phyloP scores from a whole-genome alignment of 495 filamentous ascomycete genomes.

The Xylaria scruposa region DNA sequence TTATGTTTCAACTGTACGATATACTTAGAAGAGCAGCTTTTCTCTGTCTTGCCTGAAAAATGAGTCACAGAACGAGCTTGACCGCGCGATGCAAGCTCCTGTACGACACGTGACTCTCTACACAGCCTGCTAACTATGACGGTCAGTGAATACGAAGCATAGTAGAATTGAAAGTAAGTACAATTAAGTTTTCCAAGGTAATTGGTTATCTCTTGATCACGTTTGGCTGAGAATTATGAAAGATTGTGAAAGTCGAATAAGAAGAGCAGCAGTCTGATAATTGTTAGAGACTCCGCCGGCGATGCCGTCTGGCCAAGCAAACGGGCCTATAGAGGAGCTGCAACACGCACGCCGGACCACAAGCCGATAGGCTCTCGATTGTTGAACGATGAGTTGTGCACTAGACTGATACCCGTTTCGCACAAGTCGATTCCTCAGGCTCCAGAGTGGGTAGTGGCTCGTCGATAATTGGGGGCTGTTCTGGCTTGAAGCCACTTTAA shows the following conservation, averaged over 20 bases:
- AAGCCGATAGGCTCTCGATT: slow-evolving; percentile 17
- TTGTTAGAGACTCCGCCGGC: slow-evolving; percentile 45
- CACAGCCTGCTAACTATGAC: not conserved
- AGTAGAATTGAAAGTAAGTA: not conserved
- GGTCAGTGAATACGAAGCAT: not conserved
- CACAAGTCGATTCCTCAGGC: slow-evolving; percentile 34
- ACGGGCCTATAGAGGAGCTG: slow-evolving; percentile 12
- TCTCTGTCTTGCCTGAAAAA: not conserved
- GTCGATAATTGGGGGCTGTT: slow-evolving; percentile 32
- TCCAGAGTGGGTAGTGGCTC: slow-evolving; percentile 24
- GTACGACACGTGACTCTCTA: not conserved
- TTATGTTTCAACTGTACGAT: not conserved
- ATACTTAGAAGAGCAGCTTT: not conserved
- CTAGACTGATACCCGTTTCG: slow-evolving; percentile 15
- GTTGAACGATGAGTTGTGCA: slow-evolving; percentile 2
- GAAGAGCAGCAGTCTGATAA: slow-evolving; percentile 34
- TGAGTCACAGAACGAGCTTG: slow-evolving; percentile 7
- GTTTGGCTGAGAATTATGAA: not conserved
- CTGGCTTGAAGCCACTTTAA: slow-evolving; percentile 41
- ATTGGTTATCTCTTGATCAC: not conserved
- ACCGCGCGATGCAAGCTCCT: not conserved
- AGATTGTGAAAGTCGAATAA: not conserved
- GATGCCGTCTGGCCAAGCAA: slow-evolving; percentile 32
- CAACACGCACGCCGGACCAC: slow-evolving; percentile 15
- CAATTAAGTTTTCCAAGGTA: not conserved